phyloP scores from a whole-genome alignment of 1,139 yeast species.

The Magnusiomyces starmeri region DNA sequence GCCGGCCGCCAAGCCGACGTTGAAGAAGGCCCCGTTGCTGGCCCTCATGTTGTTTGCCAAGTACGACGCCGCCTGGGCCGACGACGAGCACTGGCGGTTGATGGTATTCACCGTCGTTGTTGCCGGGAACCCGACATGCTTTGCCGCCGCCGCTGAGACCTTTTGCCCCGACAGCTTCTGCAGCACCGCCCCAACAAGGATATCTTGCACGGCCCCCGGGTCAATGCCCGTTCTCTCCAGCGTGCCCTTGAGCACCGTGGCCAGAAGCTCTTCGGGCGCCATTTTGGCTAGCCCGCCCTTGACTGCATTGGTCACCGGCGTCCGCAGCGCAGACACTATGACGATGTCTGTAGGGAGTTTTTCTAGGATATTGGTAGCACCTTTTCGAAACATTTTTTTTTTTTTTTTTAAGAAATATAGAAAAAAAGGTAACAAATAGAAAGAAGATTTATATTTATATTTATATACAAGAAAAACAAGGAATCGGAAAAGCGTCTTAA shows the following conservation, averaged over 20 bases:
- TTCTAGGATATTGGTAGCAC: constrained; percentile 9
- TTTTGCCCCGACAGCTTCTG: constrained; percentile 36
- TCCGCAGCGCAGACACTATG: constrained; percentile 35
- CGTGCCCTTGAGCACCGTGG: constrained; percentile 33
- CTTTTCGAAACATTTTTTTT: constrained; percentile 6
- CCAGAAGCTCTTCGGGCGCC: constrained; percentile 37
- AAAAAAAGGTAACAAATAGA: background rate
- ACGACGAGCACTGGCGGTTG: constrained; percentile 41
- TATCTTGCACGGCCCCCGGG: constrained; percentile 31
- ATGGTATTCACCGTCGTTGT: constrained; percentile 38
- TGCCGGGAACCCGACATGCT: constrained; percentile 36
- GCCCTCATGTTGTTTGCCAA: constrained; percentile 33
- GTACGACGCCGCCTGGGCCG: constrained; percentile 38
- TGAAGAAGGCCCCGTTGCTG: constrained; percentile 37
- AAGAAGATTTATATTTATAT: background rate
- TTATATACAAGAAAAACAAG: too few relatives aligned
- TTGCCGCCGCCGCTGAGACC: constrained; percentile 33
- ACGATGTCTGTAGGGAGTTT: constrained; percentile 37
- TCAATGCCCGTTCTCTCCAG: constrained; percentile 31
- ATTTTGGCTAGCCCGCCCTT: constrained; percentile 38
- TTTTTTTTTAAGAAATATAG: background rate
- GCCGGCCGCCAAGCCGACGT: constrained; percentile 39
- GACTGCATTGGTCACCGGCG: constrained; percentile 36
- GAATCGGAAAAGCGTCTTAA: too few relatives aligned
- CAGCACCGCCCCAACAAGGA: constrained; percentile 34